Conservation (phyloP, 495 filamentous ascomycete genomes). For the Penicillium steckii region DNA sequence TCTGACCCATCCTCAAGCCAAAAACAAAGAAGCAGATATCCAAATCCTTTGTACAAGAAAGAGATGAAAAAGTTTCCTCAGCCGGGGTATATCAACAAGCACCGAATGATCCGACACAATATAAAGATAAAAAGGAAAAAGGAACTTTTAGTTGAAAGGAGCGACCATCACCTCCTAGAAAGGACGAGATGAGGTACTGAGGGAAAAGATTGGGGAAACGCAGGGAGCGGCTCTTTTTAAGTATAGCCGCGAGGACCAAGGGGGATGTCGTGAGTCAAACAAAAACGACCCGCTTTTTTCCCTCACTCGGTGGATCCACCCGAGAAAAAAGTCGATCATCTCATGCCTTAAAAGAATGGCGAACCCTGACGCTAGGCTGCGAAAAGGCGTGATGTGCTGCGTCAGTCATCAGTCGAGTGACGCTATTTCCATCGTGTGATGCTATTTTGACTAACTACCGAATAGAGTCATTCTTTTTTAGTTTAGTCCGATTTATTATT, state of each 20-base stretch:
- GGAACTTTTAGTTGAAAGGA: slow-evolving; percentile 30
- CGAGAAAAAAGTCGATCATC: slow-evolving; percentile 18
- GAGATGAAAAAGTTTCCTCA: slow-evolving; percentile 8
- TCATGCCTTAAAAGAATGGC: slow-evolving; percentile 18
- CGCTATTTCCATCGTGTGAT: slow-evolving; percentile 9
- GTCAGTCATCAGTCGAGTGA: slow-evolving; percentile 6
- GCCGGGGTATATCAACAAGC: slow-evolving; percentile 5
- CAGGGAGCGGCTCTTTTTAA: slow-evolving; percentile 12
- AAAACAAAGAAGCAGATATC: background rate
- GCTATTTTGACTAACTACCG: background rate
- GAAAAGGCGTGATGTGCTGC: slow-evolving; percentile 21
- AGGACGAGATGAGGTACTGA: slow-evolving; percentile 45
- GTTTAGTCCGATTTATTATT: too few species aligned
- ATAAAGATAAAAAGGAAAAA: slow-evolving; percentile 8
- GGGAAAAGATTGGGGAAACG: slow-evolving; percentile 13
- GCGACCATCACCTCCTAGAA: slow-evolving; percentile 45
- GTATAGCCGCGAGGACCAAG: background rate
- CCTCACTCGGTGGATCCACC: slow-evolving; percentile 13
- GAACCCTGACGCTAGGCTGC: slow-evolving; percentile 8
- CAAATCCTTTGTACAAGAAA: background rate
- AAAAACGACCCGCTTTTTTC: slow-evolving; percentile 14
- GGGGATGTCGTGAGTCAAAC: slow-evolving; percentile 26
- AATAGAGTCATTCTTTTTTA: too few species aligned
- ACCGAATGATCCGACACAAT: too few species aligned
- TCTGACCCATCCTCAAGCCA: slow-evolving; percentile 42